Evolutionary conservation across 345 rosid species (phyloP), one percentile per base, ranked within the genome.

Genomic region (Arabidopsis suecica): DNA sequence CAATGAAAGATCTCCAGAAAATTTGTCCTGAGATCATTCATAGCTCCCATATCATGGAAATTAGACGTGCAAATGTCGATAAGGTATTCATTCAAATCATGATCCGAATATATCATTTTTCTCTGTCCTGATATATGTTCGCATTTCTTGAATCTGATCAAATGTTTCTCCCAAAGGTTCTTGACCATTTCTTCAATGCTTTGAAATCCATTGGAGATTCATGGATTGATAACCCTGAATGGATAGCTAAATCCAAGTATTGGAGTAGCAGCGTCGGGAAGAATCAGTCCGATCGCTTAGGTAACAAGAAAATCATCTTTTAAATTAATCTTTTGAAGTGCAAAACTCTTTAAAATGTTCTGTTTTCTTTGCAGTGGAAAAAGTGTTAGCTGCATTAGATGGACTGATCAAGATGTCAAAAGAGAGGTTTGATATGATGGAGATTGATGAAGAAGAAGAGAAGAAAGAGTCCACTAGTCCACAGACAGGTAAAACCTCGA

Each of bases 1-100:
- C 98, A n/a, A 84, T 87, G 83, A 84, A 68, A 72, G 94, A 93
- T 71, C 94, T 93, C 2, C 81, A 84, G 56, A 82, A 81, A 28
- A 41, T 81, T 33, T 88, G 82, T 78, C 98, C 98, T 11, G 90
- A 88, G 49, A 86, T 84, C 61, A 74, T 83, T 50, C 57, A 84
- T 5, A 80, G 68, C 45, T 77, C 78, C 41, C 84, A 81, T 23
- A 32, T 79, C n/a, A 79, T 82, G 3, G 84, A 85, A 38, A 65
- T 86, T 40, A 84, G 82, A 72, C 83, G 82, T 11, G 78, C 85
- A 28, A 71, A 83, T 44, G 77, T 77, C 2, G 79, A 90, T 45
- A 81, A 90, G 89, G 97, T 91, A 57, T n/a, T 45, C 40, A 57
- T n/a, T 45, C 40, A 8, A 28, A 68, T 48, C 50, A 5, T 57